Conservation (phyloP, 169 alveolate genomes). For the Babesia ovata region DNA sequence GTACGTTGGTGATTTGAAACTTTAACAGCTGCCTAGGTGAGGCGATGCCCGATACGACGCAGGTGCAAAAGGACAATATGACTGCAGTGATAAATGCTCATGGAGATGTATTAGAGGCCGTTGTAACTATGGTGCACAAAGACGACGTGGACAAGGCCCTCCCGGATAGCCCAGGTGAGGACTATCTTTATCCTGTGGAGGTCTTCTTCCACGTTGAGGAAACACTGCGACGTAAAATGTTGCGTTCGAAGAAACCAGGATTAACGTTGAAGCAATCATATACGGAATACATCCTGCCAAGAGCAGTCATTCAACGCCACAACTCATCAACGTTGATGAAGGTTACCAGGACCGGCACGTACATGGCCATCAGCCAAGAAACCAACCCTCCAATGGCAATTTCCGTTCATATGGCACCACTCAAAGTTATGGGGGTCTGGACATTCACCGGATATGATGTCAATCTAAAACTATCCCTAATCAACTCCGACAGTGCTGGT, state of each 20-base stretch:
- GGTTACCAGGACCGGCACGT: conserved; percentile 6
- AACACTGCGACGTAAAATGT: background rate
- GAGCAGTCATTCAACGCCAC: background rate
- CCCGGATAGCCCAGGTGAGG: background rate
- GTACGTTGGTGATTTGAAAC: background rate
- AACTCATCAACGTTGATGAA: background rate
- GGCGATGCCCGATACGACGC: too few relatives aligned
- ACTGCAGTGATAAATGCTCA: background rate
- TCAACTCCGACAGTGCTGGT: background rate
- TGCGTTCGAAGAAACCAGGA: background rate
- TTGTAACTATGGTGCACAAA: background rate
- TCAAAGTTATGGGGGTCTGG: background rate
- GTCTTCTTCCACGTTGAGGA: background rate
- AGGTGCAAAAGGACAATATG: background rate
- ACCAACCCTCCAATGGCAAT: background rate
- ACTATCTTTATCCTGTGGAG: background rate
- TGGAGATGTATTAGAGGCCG: background rate
- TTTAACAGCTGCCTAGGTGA: too few relatives aligned
- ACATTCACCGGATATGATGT: conserved; percentile 35
- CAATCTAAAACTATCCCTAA: conserved; percentile 7
- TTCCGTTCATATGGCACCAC: background rate
- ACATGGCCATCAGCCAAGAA: conserved; percentile 2
- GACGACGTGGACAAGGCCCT: background rate
- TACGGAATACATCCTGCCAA: background rate
- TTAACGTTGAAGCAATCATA: background rate